Evolutionary conservation across 2,329 filamentous ascomycete genomes (phyloP).

Genomic region (Arthroderma uncinatum): DNA sequence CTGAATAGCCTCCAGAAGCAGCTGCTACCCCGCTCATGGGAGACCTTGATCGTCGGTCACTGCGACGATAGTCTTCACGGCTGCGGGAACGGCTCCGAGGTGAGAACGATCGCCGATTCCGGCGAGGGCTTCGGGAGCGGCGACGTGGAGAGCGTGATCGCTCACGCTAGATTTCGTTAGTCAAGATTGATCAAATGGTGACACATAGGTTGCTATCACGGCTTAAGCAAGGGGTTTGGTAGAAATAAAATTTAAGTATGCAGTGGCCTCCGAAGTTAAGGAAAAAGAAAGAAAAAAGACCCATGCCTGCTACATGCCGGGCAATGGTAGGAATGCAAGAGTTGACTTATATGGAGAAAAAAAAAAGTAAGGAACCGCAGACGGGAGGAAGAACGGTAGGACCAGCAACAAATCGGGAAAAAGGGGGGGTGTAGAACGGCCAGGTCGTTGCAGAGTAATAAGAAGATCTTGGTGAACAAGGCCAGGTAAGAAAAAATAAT

Average conservation of each 20-base stretch:
- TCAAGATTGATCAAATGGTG: neutral
- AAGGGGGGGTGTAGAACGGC: neutral
- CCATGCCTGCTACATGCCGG: neutral
- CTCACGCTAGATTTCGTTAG: constrained; percentile 52
- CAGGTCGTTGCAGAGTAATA: neutral
- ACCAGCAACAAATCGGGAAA: neutral
- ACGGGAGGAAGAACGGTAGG: too few relatives aligned
- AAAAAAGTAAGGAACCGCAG: neutral
- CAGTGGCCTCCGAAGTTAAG: neutral
- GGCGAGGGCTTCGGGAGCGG: constrained; percentile 72
- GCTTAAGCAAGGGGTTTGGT: neutral
- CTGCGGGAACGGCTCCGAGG: constrained; percentile 69
- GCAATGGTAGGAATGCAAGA: neutral
- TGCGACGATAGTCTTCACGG: constrained; percentile 65
- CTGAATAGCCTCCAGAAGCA: constrained; percentile 59
- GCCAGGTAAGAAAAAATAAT: neutral
- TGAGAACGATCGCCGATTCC: constrained; percentile 65
- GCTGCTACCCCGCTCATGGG: constrained; percentile 67
- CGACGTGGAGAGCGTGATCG: constrained; percentile 54
- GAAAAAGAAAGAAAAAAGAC: neutral
- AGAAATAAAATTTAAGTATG: neutral
- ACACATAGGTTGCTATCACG: neutral
- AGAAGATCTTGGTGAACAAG: neutral
- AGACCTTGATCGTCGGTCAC: constrained; percentile 67
- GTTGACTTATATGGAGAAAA: neutral